Base-by-base conservation (phyloP, 176 grass and related monocot species). In the Juncus effusus region DNA sequence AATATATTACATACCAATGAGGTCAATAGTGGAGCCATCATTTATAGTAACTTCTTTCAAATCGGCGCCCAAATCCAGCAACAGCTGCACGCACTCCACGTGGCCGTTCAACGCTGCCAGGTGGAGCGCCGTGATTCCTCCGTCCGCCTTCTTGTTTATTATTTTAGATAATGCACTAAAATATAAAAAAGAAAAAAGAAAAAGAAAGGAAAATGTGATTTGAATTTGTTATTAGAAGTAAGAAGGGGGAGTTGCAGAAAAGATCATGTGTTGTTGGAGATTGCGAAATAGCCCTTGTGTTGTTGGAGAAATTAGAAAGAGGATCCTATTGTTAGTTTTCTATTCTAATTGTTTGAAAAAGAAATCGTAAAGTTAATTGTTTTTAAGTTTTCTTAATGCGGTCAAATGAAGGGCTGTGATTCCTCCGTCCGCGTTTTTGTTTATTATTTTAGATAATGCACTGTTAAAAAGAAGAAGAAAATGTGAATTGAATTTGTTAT, bases 1-100 rank as follows among this genome's bases (percentile, higher is more conserved):
- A 52, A 61, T 45, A 74, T 60, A 56, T 60, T 52, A 74, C 58
- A 51, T 83, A 94, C 95, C 89, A 63, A 99, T 93, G 52, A 99
- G 83, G 72, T 99, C 95, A 85, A 99, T 90, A 45, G 95, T 99
- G 63, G 95, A 86, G n/a, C 95, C 95, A 78, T 99, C 95, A 16
- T 93, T 79, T 49, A 99, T 70, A 62, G 95, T 94, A 45, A 83
- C 69, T 63, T 94, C 85, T 66, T 80, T 93, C 35, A 93, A 63
- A 78, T 74, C 92, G 59, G 88, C 94, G 72, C 94, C 95, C 76
- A 94, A 82, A 54, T 99, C 89, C 73, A 99, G 84, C 1, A 99
- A 76, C 58, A 99, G 70, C 35, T 90, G 95, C 40, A 94, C 74
- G 53, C 86, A 82, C 80, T 99, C 95, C 36, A 69, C 71, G 76